A percentile compares a stretch with the other conserved stretches of the same genome.
Conservation (phyloP, 305 asterid species). For the Coffea humblotiana region DNA sequence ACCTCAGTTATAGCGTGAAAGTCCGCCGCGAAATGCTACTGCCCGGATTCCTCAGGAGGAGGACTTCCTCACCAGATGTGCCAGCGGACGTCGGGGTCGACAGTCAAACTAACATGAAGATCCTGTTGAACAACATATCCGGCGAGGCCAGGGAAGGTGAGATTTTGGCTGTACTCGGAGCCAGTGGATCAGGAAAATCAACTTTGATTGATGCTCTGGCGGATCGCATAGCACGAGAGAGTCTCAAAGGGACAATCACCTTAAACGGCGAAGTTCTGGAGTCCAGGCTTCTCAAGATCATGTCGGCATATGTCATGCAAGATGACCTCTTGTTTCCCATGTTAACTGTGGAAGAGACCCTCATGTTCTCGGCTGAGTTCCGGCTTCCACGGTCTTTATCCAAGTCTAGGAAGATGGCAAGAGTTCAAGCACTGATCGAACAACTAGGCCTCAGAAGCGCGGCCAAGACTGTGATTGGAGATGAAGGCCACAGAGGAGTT, state of each 20-base stretch:
- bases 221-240: conserved; percentile 58
- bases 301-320: conserved; percentile 84
- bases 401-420: conserved; percentile 44
- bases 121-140: conserved; percentile 53
- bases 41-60: conserved; percentile 29
- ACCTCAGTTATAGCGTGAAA: conserved; percentile 61
- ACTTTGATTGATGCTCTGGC: conserved; percentile 77
- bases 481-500: conserved; percentile 84
- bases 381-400: conserved; percentile 58
- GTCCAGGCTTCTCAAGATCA: conserved; percentile 65
- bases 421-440: conserved; percentile 67
- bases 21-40: conserved; percentile 30
- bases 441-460: conserved; percentile 67
- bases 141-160: conserved; percentile 86
- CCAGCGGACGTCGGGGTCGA: conserved; percentile 10
- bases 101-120: conserved; percentile 28
- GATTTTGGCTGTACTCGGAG: conserved; percentile 80
- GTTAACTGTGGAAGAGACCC: conserved; percentile 81
- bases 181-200: conserved; percentile 85
- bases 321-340: conserved; percentile 75
- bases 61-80: neutral
- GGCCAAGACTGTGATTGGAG: conserved; percentile 73
- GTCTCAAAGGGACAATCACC: conserved; percentile 57
- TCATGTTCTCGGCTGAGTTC: conserved; percentile 80
- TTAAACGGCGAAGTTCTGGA: conserved; percentile 64